Base-by-base conservation (phyloP, 2,329 filamentous ascomycete species). In the Fusarium pseudocircinatum region DNA sequence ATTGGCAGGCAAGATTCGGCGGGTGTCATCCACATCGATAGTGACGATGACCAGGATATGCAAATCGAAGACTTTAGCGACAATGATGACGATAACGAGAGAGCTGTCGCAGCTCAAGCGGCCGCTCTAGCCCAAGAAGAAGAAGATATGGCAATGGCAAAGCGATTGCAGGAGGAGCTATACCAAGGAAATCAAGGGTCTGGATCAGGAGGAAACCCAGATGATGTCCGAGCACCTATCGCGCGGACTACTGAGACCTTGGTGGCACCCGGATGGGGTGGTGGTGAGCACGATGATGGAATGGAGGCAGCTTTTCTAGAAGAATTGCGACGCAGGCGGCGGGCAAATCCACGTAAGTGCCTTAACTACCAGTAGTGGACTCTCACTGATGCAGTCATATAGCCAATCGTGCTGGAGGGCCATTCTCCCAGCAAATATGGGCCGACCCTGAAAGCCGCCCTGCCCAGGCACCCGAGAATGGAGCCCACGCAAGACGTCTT, bases 141-240 rank as follows among this genome's bases (percentile, higher is more conserved):
- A 72, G 95, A 97, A 78, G 96, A 99, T 78, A 95, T 94, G 59
- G 95, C 94, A 47, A 96, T 98, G 91, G 96, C 96, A 12, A 90
- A 95, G 81, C 90, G 94, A 64, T 82, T 99, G 67, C 96, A 99
- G 81, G 93, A 99, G 79, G 95, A 99, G 82, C 88, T 97, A 79
- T 98, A 98, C 77, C 88, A 89, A 59, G 88, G 84, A 73, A 66
- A 80, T 78, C 67, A 77, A 40, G 83, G 78, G 13, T 79, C 80
- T 43, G 84, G 69, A 30, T 68, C 74, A 28, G 83, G 80, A 13
- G 81, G 54, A 39, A 61, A 81, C 30, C 84, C 84, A 68, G 91
- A 91, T 75, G 92, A 87, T 50, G 92, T 99, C 61, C 89, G 96
- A 78, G 96, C 96, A 53, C 96, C 96, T 14, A 97, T 99, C 82